Conservation (phyloP, 495 filamentous ascomycete species). For the Niebla homalea region DNA sequence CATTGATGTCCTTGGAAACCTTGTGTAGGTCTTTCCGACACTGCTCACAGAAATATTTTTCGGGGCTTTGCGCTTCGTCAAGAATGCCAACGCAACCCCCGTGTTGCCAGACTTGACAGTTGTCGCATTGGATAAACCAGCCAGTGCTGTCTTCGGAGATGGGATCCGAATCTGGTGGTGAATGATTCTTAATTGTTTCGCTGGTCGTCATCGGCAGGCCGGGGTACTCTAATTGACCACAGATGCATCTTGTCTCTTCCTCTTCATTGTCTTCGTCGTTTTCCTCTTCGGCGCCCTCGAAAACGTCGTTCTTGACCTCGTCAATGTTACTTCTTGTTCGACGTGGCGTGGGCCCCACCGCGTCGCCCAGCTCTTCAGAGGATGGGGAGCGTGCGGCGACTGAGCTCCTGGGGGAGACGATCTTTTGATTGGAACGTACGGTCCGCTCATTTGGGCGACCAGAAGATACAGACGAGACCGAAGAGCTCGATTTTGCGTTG, state of each 20-base stretch:
- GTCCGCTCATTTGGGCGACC: conserved; percentile 49
- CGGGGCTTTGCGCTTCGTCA: conserved; percentile 79
- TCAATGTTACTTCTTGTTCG: conserved; percentile 56
- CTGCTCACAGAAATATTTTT: conserved; percentile 95
- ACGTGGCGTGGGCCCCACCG: conserved; percentile 49
- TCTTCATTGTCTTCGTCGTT: conserved; percentile 58
- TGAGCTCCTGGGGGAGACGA: conserved; percentile 57
- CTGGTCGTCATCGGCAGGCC: conserved; percentile 60
- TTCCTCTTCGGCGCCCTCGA: conserved; percentile 46
- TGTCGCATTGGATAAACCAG: conserved; percentile 95
- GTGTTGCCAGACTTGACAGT: conserved; percentile 97
- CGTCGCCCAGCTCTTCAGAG: conserved; percentile 51
- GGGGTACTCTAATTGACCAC: conserved; percentile 87
- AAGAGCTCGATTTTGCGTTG: conserved; percentile 40
- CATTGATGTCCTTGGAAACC: conserved; percentile 63
- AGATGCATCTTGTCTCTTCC: conserved; percentile 89
- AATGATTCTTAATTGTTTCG: conserved; percentile 40
- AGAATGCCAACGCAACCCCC: conserved; percentile 96
- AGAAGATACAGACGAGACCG: conserved; percentile 60
- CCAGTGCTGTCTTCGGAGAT: conserved; percentile 78
- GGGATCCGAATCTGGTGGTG: conserved; percentile 36
- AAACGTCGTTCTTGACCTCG: conserved; percentile 44
- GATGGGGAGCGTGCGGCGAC: conserved; percentile 68
- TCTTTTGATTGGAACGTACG: conserved; percentile 58
- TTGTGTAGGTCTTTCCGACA: conserved; percentile 86